Evolutionary conservation across 306 rosid species (phyloP), one percentile per base, ranked within the genome.

Genomic region (Herpetospermum pedunculosum): DNA sequence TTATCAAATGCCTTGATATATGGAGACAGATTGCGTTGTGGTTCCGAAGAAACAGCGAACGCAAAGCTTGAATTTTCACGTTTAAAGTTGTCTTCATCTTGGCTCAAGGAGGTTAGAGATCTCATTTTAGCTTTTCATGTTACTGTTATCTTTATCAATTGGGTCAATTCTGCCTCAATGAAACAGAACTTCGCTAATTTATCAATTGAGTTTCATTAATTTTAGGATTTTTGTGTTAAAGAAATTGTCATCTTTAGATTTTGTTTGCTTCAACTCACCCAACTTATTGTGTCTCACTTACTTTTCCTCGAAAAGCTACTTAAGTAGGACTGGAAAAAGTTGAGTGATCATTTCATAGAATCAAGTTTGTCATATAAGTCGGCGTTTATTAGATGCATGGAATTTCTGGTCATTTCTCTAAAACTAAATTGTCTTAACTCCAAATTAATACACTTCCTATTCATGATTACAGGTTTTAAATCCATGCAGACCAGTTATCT

Each of bases 1-100:
- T 78, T 94, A 77, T 94, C 98, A 77, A 94, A 94, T 84, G 79
- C 94, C 80, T 85, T 94, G 88, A 91, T 94, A 81, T 94, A 94
- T 79, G 97, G 91, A 53, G 90, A 91, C 77, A 85, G 92, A 76
- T 84, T 94, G 83, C 87, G 90, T 69, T 94, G 98, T 84, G 98
- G 96, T 79, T 87, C 98, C 32, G 76, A 86, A 34, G 92, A 85
- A 65, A 86, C 92, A 76, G 96, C 97, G 55, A 80, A 85, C 72
- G 87, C 88, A 30, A 86, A 84, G 84, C 96, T 94, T 71, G 80
- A 76, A 67, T 59, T 85, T 79, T 81, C 88, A 73, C 59, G 79
- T 78, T 80, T 80, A 29, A 81, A 79, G 30, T 77, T 82, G 76
- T 71, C 72, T 81, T 81, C 92, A 57, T 81, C 81, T 58, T 94